Evolutionary conservation across 129 eudicot species (phyloP).

Genomic region (Tagetes patula): DNA sequence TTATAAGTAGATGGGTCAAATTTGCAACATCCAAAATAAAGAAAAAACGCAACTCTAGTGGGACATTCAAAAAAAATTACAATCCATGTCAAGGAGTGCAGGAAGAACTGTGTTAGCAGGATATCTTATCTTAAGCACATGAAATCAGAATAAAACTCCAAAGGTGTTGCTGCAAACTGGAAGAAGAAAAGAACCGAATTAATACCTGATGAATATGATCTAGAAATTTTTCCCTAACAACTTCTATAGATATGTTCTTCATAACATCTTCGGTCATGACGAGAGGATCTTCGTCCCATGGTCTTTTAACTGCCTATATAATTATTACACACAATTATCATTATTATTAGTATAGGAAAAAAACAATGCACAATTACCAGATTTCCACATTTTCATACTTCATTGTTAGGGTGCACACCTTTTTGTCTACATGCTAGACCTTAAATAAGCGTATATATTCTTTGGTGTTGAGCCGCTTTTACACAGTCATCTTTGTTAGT

Average conservation of each 20-base stretch:
- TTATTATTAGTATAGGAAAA: background rate
- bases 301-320: conserved; percentile 81
- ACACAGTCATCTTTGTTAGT: background rate
- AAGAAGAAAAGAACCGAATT: conserved; percentile 20
- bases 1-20: conserved; percentile 4
- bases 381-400: background rate
- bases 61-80: conserved; percentile 9
- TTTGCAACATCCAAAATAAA: background rate
- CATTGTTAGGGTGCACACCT: conserved; percentile 1
- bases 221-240: conserved; percentile 79
- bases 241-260: conserved; percentile 88
- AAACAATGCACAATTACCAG: conserved; percentile 9
- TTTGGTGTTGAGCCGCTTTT: background rate
- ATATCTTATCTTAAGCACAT: background rate
- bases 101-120: background rate
- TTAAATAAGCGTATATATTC: background rate
- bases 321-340: conserved; percentile 13
- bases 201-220: conserved; percentile 91
- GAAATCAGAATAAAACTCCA: background rate
- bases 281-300: conserved; percentile 96
- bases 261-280: conserved; percentile 85
- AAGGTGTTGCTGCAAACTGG: background rate
- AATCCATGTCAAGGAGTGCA: background rate
- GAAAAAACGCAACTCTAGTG: background rate
- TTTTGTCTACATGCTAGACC: background rate